A percentile compares a stretch with the other conserved stretches of the same genome.
Conservation (phyloP, 176 grass and related monocot species). For the Melocanna baccifera region DNA sequence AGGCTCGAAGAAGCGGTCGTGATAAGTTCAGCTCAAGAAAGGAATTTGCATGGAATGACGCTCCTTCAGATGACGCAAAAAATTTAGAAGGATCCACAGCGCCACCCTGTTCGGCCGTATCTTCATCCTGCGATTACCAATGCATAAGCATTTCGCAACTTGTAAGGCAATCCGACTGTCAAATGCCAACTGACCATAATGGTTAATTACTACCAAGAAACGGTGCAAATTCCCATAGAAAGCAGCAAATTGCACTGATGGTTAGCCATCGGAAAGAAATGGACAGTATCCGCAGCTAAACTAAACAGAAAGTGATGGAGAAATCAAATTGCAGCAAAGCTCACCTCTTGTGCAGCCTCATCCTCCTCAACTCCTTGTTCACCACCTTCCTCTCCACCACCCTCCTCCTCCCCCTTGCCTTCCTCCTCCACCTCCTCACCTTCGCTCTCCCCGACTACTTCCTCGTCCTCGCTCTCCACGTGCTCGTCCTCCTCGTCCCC, state of each 20-base stretch:
- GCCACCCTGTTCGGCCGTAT: neutral
- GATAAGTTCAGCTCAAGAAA: slow-evolving; percentile 91
- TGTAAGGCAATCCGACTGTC: neutral
- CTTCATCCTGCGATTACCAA: slow-evolving; percentile 32
- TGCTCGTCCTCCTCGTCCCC: slow-evolving; percentile 48
- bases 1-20: slow-evolving; percentile 78
- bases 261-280: neutral
- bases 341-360: slow-evolving; percentile 32
- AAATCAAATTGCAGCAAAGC: neutral
- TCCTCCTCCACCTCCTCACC: neutral
- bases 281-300: neutral
- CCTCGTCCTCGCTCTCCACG: slow-evolving; percentile 5
- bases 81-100: slow-evolving; percentile 38
- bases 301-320: neutral
- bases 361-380: neutral
- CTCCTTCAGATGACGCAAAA: slow-evolving; percentile 69
- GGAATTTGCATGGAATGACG: slow-evolving; percentile 88
- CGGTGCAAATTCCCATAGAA: too few species aligned
- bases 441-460: neutral
- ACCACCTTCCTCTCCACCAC: neutral
- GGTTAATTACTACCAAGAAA: neutral
- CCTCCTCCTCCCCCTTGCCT: neutral
- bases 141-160: neutral
- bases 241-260: neutral
- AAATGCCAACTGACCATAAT: neutral